Evolutionary conservation across 176 grass and related monocot species (phyloP).

Genomic region (Zea luxurians): DNA sequence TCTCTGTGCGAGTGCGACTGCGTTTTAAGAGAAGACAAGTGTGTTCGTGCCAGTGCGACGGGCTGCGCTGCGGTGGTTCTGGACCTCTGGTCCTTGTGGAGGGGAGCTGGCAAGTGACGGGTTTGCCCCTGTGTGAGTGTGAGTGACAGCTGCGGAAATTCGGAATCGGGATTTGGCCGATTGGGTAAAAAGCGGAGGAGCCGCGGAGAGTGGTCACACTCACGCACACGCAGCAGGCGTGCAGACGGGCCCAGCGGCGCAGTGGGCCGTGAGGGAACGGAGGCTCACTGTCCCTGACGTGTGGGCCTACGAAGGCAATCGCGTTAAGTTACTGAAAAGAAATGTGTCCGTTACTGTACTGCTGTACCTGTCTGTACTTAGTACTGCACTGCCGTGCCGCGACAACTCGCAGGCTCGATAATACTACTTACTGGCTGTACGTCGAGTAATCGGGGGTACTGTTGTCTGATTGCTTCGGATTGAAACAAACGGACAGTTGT

Average conservation of each 20-base stretch:
- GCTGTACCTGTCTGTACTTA: neutral
- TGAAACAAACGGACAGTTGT: neutral
- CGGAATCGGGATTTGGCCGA: neutral
- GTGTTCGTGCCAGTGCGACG: conserved; percentile 2
- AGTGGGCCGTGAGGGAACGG: neutral
- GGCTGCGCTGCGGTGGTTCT: neutral
- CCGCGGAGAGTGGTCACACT: neutral
- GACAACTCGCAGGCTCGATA: neutral
- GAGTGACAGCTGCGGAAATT: neutral
- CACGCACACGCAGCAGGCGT: too few species aligned
- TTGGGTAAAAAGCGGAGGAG: neutral
- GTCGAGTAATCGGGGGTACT: neutral
- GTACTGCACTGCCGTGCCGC: neutral
- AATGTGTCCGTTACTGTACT: neutral
- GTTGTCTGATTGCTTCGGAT: conserved; percentile 8
- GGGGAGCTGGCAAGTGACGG: conserved; percentile 19
- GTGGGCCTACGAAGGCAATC: neutral
- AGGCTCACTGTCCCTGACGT: neutral
- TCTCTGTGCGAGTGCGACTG: conserved; percentile 17
- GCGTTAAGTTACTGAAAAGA: neutral
- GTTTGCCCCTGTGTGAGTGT: neutral
- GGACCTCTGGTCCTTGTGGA: too few species aligned
- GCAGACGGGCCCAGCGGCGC: neutral
- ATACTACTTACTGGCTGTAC: neutral
- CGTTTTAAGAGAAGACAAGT: conserved; percentile 19